These are phyloP conservation scores for Globisporangium yorkense DNA, from an alignment of 352 stramenopile genomes.

Conservation along the genomic window DNA sequence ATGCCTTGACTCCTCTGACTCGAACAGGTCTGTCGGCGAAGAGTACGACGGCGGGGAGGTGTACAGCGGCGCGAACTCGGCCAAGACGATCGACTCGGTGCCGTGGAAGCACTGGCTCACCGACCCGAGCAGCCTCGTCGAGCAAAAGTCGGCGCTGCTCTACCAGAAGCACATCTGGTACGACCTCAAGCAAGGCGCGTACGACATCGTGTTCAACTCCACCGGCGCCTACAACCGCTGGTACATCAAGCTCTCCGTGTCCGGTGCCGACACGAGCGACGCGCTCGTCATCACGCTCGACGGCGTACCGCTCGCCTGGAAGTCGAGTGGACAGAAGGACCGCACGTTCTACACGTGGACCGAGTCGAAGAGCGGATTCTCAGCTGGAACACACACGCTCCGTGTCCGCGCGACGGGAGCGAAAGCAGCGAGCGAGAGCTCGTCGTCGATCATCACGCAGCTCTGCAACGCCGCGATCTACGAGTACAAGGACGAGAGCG, in stretches of 20 bases:
- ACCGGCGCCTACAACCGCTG: conserved; percentile 25
- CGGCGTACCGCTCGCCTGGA: conserved; percentile 15
- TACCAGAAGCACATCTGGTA: conserved; percentile 26
- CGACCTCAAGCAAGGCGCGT: conserved; percentile 22
- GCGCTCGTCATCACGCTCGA: conserved; percentile 22
- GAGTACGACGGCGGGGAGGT: conserved; percentile 34
- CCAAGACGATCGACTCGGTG: too few relatives aligned
- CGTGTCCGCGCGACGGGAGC: too few relatives aligned
- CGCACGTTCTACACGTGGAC: conserved; percentile 25
- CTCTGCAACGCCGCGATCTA: conserved; percentile 24
- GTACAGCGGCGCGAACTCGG: conserved; percentile 30
- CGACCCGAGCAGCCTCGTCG: conserved; percentile 10
- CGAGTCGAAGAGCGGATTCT: too few relatives aligned
- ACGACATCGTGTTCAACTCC: conserved; percentile 26
- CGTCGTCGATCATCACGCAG: conserved; percentile 28
- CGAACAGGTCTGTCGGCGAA: conserved; percentile 30
- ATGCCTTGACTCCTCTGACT: too few relatives aligned
- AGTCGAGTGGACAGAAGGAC: conserved; percentile 21
- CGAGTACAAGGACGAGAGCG: conserved; percentile 21
- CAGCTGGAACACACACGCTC: too few relatives aligned
- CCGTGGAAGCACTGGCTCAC: conserved; percentile 36
- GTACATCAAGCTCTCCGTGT: conserved; percentile 22
- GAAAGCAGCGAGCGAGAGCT: too few relatives aligned
- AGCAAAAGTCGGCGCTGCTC: conserved; percentile 18
- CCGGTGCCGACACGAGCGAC: conserved; percentile 18